phyloP scores from a whole-genome alignment of 164 flowering plant genomes.

The Vitis rotundifolia region DNA sequence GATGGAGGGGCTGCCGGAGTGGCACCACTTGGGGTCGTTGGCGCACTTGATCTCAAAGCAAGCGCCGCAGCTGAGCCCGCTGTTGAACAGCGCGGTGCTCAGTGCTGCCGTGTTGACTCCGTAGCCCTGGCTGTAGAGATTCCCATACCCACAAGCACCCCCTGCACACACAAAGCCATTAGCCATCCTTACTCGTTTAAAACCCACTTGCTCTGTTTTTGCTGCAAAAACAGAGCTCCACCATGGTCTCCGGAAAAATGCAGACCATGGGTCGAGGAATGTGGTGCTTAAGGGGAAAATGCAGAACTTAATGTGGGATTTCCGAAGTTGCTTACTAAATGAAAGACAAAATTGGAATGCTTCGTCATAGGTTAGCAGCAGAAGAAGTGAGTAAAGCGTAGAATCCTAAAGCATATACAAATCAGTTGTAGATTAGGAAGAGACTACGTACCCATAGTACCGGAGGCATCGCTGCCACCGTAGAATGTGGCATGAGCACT shows the following conservation, averaged over 20 bases:
- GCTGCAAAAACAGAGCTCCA: not conserved
- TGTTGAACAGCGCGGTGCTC: constrained; percentile 51
- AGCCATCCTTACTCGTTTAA: no score
- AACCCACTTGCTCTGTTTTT: no score
- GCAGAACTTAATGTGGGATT: not conserved
- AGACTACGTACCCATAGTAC: constrained; percentile 41
- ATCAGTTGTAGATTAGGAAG: not conserved
- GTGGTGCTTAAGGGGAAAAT: not conserved
- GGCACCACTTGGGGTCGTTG: constrained; percentile 39
- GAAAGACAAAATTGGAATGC: no score
- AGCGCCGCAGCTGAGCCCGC: constrained; percentile 50
- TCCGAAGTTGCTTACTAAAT: no score
- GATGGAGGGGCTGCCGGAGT: constrained; percentile 44
- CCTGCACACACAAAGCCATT: constrained; percentile 17
- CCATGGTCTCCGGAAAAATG: not conserved
- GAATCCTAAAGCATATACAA: no score
- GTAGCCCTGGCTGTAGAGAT: constrained; percentile 50
- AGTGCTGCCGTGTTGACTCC: constrained; percentile 56
- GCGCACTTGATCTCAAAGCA: constrained; percentile 49
- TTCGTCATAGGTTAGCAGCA: no score
- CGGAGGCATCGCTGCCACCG: constrained; percentile 49
- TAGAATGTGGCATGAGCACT: constrained; percentile 50
- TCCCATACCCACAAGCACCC: constrained; percentile 52
- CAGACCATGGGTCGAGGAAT: not conserved
- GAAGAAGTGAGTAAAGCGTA: no score